Conservation (phyloP, 2,329 filamentous ascomycete species). For the Thielaviopsis cerberus region DNA sequence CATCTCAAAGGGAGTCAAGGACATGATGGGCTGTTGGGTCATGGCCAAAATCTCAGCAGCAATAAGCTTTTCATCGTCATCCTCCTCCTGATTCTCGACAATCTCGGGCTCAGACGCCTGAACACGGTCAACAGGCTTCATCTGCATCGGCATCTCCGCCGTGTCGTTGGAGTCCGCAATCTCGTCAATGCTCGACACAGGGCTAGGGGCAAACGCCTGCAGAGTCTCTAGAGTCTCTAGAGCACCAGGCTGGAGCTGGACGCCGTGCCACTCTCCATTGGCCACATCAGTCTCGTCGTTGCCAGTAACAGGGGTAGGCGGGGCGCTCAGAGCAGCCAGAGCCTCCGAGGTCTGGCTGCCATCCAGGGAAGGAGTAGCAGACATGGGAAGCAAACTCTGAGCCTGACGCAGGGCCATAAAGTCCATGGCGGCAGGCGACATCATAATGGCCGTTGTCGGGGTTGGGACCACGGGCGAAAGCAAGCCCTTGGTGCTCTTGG, state of each 20-base stretch:
- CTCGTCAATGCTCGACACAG: slow-evolving; percentile 13
- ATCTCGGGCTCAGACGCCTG: slow-evolving; percentile 25
- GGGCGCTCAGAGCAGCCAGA: slow-evolving; percentile 63
- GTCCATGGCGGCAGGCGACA: slow-evolving; percentile 57
- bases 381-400: slow-evolving; percentile 51
- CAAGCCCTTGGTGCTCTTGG: slow-evolving; percentile 25
- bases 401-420: slow-evolving; percentile 47
- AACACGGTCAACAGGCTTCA: background rate
- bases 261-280: slow-evolving; percentile 47
- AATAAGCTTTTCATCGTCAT: slow-evolving; percentile 6
- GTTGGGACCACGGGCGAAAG: slow-evolving; percentile 43
- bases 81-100: slow-evolving; percentile 14
- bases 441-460: slow-evolving; percentile 48
- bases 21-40: slow-evolving; percentile 12
- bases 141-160: slow-evolving; percentile 1
- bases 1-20: slow-evolving; percentile 17
- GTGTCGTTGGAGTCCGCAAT: background rate
- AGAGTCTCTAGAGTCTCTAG: slow-evolving; percentile 59
- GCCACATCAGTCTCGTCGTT: slow-evolving; percentile 34
- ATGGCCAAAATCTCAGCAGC: slow-evolving; percentile 6
- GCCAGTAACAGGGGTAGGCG: slow-evolving; percentile 60
- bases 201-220: slow-evolving; percentile 47
- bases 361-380: slow-evolving; percentile 73
- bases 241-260: slow-evolving; percentile 61
- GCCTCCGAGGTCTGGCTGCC: slow-evolving; percentile 80